These are phyloP conservation scores for Elsinoe australis DNA, from an alignment of 2,329 filamentous ascomycete genomes.

Conservation along the genomic window DNA sequence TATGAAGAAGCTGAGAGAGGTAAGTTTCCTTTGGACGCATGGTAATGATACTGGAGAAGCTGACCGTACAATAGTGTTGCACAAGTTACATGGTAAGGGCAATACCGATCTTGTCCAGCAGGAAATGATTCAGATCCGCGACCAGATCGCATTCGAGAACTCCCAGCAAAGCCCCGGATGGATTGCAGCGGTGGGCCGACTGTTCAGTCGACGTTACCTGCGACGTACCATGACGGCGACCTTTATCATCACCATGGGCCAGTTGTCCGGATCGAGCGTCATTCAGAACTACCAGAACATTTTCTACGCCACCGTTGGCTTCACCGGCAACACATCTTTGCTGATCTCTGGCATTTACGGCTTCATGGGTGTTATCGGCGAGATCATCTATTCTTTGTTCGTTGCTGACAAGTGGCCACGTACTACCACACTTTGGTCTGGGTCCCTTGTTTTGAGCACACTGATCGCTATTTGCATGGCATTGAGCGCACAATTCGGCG, in stretches of 20 bases:
- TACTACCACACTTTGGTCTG: conserved; percentile 29
- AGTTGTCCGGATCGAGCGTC: conserved; percentile 32
- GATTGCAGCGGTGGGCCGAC: conserved; percentile 20
- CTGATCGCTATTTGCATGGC: conserved; percentile 24
- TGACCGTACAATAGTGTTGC: conserved; percentile 26
- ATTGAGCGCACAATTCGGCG: conserved; percentile 26
- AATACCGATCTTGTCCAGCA: conserved; percentile 23
- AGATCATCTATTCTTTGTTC: conserved; percentile 29
- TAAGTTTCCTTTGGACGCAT: too few relatives aligned
- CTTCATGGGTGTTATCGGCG: conserved; percentile 34
- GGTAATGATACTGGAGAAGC: too few relatives aligned
- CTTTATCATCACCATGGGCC: conserved; percentile 32
- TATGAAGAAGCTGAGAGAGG: conserved; percentile 38
- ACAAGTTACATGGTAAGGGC: conserved; percentile 23
- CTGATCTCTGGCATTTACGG: conserved; percentile 34
- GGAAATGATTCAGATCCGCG: conserved; percentile 28
- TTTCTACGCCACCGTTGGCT: conserved; percentile 32
- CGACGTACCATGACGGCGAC: conserved; percentile 30
- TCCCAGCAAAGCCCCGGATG: conserved; percentile 7
- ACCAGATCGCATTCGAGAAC: conserved; percentile 28
- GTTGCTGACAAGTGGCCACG: conserved; percentile 33
- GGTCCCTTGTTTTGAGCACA: conserved; percentile 26
- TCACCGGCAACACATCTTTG: conserved; percentile 28
- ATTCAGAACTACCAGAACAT: conserved; percentile 36
- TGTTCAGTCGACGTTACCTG: conserved; percentile 27